Percentiles rank a stretch among this genome's conserved stretches.
These are phyloP conservation scores for Gillenia trifoliata DNA, from an alignment of 306 rosid species.

Conservation along the genomic window DNA sequence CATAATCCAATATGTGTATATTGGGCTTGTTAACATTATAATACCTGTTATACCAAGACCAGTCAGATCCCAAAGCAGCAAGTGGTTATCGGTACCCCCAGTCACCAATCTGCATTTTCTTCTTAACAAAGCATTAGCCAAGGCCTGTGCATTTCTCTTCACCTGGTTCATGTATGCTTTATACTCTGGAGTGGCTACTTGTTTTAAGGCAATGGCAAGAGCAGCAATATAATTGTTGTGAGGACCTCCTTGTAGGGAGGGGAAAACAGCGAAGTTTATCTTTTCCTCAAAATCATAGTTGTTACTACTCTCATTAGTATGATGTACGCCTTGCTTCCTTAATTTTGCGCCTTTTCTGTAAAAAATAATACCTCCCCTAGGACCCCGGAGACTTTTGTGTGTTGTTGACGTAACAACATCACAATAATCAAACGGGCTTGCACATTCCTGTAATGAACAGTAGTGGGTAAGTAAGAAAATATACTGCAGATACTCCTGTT, in stretches of 20 bases:
- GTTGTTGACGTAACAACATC: constrained; percentile 96
- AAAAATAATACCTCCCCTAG: constrained; percentile 97
- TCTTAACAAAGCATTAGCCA: constrained; percentile 71
- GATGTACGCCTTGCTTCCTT: constrained; percentile 66
- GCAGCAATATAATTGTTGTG: constrained; percentile 98
- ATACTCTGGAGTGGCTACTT: constrained; percentile 79
- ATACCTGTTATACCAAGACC: constrained; percentile 84
- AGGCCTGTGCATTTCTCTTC: constrained; percentile 88
- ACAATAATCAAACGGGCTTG: constrained; percentile 87
- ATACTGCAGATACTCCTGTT: neutral
- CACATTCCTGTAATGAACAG: constrained; percentile 56
- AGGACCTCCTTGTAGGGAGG: constrained; percentile 97
- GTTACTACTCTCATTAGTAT: constrained; percentile 62
- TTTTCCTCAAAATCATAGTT: constrained; percentile 87
- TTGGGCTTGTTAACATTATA: neutral
- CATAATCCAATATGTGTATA: neutral
- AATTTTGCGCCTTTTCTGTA: constrained; percentile 81
- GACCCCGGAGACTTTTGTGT: constrained; percentile 98
- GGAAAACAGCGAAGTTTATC: constrained; percentile 88
- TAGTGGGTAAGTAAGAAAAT: neutral
- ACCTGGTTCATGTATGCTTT: constrained; percentile 93
- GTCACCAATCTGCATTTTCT: constrained; percentile 80
- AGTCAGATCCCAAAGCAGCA: constrained; percentile 94
- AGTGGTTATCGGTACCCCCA: constrained; percentile 94
- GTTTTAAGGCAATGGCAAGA: constrained; percentile 90